Conservation (phyloP, 1,139 yeast species). For the Suhomyces bolitotheri region DNA sequence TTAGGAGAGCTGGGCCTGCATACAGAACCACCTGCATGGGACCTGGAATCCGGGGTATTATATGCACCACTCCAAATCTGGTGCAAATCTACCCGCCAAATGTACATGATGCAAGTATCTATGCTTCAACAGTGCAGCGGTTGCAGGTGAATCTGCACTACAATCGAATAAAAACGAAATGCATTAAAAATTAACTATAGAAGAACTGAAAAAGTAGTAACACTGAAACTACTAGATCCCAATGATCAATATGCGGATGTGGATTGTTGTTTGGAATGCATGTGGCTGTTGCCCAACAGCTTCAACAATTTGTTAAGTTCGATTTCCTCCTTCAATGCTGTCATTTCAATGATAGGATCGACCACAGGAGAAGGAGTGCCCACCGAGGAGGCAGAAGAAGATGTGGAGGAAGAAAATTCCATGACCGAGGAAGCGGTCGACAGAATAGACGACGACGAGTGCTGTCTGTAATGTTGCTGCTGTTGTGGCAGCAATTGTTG, state of each 20-base stretch:
- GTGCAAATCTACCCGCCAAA: too few relatives aligned
- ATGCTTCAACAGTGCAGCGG: too few relatives aligned
- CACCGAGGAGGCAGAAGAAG: constrained; percentile 7
- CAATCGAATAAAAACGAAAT: too few relatives aligned
- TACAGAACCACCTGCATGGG: too few relatives aligned
- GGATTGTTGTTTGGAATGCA: constrained; percentile 5
- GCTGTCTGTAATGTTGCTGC: constrained; percentile 30
- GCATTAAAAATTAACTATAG: constrained; percentile 8
- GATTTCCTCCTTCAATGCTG: constrained; percentile 44
- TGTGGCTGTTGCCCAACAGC: constrained; percentile 18
- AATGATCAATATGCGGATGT: constrained; percentile 3
- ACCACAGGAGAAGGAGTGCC: constrained; percentile 18
- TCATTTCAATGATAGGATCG: constrained; percentile 44
- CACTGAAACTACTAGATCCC: constrained; percentile 9
- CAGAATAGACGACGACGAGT: constrained; percentile 27
- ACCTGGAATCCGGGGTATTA: too few relatives aligned
- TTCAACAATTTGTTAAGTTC: constrained; percentile 40
- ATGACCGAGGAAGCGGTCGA: constrained; percentile 21
- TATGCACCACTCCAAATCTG: too few relatives aligned
- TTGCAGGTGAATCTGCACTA: too few relatives aligned
- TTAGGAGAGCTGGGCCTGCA: too few relatives aligned
- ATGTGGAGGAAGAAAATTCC: constrained; percentile 12
- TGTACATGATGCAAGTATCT: too few relatives aligned
- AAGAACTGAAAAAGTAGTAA: constrained; percentile 9
- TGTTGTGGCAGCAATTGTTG: constrained; percentile 5